A percentile compares a stretch with the other conserved stretches of the same genome.
These are phyloP conservation scores for Takashimella tepidaria DNA, from an alignment of 1,284 basidiomycete genomes.

Conservation along the genomic window DNA sequence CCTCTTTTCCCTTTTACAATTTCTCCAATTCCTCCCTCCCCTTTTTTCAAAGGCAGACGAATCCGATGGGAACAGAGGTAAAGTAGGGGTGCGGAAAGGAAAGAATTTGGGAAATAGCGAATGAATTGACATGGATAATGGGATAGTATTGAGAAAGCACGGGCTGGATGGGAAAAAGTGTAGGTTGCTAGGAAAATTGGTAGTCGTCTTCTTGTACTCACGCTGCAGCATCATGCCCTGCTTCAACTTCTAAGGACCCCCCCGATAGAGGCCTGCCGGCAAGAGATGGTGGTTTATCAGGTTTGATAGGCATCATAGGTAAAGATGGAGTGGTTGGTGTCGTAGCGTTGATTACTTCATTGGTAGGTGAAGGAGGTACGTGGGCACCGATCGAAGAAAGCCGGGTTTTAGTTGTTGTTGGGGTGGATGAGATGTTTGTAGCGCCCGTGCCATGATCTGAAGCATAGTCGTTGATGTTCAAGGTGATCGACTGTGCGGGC, in stretches of 20 bases:
- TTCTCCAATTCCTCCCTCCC: constrained; percentile 1
- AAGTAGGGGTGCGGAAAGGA: neutral
- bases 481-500: constrained; percentile 37
- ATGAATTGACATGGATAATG: neutral
- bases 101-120: neutral
- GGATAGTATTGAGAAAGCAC: too few species aligned
- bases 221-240: neutral
- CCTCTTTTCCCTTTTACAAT: neutral
- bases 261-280: constrained; percentile 3
- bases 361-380: constrained; percentile 3
- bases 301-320: neutral
- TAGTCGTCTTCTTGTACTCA: neutral
- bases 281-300: constrained; percentile 4
- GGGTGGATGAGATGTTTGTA: constrained; percentile 4
- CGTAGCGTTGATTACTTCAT: too few species aligned
- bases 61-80: constrained; percentile 1
- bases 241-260: constrained; percentile 1
- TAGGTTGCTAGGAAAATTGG: too few species aligned
- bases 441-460: constrained; percentile 2
- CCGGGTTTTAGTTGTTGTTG: neutral
- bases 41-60: neutral
- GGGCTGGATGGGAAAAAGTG: neutral
- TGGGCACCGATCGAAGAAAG: constrained; percentile 2
- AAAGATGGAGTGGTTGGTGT: constrained; percentile 7
- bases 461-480: constrained; percentile 42